phyloP scores from a whole-genome alignment of 306 rosid species.

The Inga oerstediana region DNA sequence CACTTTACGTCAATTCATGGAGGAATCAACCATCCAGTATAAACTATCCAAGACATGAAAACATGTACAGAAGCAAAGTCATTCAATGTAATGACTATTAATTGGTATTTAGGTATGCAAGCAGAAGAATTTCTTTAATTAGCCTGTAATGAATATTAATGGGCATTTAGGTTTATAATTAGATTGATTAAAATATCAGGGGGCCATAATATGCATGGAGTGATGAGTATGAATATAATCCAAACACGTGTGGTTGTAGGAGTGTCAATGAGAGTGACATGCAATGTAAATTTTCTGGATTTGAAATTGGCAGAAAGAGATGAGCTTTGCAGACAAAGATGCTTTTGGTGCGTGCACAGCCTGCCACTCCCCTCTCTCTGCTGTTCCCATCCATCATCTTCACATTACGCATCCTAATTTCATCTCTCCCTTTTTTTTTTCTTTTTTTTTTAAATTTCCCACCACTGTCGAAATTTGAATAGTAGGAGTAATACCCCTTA shows the following conservation, averaged over 20 bases:
- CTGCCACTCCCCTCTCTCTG: slow-evolving; percentile 46
- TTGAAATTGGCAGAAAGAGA: slow-evolving; percentile 27
- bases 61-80: no score
- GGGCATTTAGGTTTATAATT: not conserved
- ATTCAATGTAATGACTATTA: no score
- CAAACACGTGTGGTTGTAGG: slow-evolving; percentile 62
- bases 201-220: slow-evolving; percentile 28
- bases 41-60: not conserved
- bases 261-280: slow-evolving; percentile 37
- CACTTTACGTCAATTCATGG: not conserved
- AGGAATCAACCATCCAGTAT: not conserved
- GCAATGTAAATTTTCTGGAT: slow-evolving; percentile 34
- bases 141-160: no score
- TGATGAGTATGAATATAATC: slow-evolving; percentile 24
- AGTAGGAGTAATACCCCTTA: not conserved
- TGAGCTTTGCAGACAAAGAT: slow-evolving; percentile 41
- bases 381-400: slow-evolving; percentile 14
- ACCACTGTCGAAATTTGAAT: not conserved
- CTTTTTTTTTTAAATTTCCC: no score
- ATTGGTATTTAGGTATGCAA: no score
- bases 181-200: not conserved
- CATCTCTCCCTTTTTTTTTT: not conserved
- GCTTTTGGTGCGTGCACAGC: slow-evolving; percentile 77
- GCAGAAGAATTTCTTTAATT: no score
- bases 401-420: not conserved